These are phyloP conservation scores for Paramecium primaurelia DNA, from an alignment of 73 alveolate species.

Conservation along the genomic window DNA sequence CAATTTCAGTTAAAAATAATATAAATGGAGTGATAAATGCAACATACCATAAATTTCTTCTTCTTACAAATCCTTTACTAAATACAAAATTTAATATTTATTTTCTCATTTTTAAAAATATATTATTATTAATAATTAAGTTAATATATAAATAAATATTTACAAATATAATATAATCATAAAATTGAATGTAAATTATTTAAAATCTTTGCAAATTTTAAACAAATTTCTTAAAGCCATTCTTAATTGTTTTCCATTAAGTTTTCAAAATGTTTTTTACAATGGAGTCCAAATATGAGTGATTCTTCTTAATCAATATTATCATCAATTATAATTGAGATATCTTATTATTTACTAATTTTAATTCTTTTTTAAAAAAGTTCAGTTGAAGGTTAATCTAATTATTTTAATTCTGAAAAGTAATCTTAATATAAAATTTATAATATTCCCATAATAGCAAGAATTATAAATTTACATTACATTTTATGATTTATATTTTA, in stretches of 20 bases:
- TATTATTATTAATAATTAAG: neutral
- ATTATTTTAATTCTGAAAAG: neutral
- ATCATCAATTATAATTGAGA: neutral
- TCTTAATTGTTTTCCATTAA: neutral
- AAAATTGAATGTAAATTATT: neutral
- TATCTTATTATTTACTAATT: neutral
- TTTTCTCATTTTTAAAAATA: neutral
- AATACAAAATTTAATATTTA: neutral
- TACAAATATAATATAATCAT: neutral
- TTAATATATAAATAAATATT: neutral
- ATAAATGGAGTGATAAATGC: neutral
- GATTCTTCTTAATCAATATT: neutral
- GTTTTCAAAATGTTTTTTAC: neutral
- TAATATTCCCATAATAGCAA: neutral
- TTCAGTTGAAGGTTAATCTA: neutral
- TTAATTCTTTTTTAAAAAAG: neutral
- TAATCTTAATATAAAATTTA: neutral
- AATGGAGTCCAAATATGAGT: neutral
- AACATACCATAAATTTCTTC: neutral
- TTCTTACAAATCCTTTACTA: conserved; percentile 39
- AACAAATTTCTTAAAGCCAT: neutral
- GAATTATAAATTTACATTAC: neutral
- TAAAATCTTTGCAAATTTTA: neutral
- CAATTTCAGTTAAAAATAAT: neutral
- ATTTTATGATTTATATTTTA: neutral